These are phyloP conservation scores for Hymenoscyphus fructigenus DNA, from an alignment of 2,329 filamentous ascomycete genomes.

Conservation along the genomic window DNA sequence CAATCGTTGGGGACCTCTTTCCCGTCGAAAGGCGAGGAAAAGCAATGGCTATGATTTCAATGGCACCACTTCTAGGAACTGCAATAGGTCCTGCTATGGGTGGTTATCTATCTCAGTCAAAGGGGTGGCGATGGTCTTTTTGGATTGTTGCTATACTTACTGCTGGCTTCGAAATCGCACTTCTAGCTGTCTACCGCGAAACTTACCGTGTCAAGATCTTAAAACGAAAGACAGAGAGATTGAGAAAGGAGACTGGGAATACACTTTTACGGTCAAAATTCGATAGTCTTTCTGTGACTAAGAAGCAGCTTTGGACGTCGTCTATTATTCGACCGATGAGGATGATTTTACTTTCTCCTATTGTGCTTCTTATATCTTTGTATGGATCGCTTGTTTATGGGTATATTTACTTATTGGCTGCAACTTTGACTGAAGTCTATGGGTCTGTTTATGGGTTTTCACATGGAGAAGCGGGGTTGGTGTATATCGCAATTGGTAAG, in stretches of 20 bases:
- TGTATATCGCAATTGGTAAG: conserved; percentile 46
- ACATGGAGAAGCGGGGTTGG: conserved; percentile 43
- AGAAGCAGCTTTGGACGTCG: conserved; percentile 33
- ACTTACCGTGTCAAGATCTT: conserved; percentile 39
- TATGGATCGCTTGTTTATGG: conserved; percentile 10
- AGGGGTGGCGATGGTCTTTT: conserved; percentile 42
- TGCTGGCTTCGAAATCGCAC: conserved; percentile 44
- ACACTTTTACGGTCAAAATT: conserved; percentile 45
- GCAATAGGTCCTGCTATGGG: conserved; percentile 34
- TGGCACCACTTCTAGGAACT: conserved; percentile 42
- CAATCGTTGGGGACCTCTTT: conserved; percentile 66
- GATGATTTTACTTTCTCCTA: conserved; percentile 37
- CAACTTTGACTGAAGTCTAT: conserved; percentile 28
- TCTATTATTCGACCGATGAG: conserved; percentile 51
- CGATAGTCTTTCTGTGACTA: conserved; percentile 31
- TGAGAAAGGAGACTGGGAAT: conserved; percentile 43
- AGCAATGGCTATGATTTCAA: conserved; percentile 52
- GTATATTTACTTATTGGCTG: conserved; percentile 24
- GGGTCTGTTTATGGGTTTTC: conserved; percentile 42
- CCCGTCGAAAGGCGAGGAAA: conserved; percentile 54
- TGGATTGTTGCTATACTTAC: conserved; percentile 47
- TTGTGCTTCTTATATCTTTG: conserved; percentile 35
- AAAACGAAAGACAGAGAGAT: conserved; percentile 35
- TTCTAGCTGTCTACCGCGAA: conserved; percentile 43
- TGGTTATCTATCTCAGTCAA: conserved; percentile 37